Evolutionary conservation across 257 asterid species (phyloP), one percentile per base, ranked within the genome.

Genomic region (Primulina huaijiensis): DNA sequence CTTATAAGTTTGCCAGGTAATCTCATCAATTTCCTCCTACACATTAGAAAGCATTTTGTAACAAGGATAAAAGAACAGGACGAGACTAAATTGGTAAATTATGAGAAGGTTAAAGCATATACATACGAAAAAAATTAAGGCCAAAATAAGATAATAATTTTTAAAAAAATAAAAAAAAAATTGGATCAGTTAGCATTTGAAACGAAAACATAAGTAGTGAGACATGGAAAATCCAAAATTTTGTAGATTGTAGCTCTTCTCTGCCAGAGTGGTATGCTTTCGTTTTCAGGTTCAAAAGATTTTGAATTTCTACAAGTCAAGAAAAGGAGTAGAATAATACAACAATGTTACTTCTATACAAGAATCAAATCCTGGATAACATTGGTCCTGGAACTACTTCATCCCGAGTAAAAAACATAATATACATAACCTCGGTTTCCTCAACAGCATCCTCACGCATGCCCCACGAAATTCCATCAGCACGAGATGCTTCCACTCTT

Each of bases 381-480:
- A 56, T 27, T 37, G 29, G 20, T 67, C 57, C 72, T 46, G 68
- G n/a, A 50, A 74, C 33, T 59, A 72, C 7, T 46, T 59, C 23
- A 52, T 59, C 63, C 67, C 11, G 64, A 50, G 71, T 7, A 30
- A 72, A 62, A 69, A 38, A 52, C 17, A 23, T 64, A 61, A 9
- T 55, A 67, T n/a, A 67, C 88, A 68, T 62, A 93, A 38, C 97
- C 96, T 93, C 99, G 43, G 65, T 79, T 79, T 90, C 97, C 91
- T 93, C 97, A 50, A 87, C 77, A 76, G 99, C 99, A 80, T 93
- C 99, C 79, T 93, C 99, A 8, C 79, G 72, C 99, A 93, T 86
- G 72, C 99, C 99, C 99, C 99, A 93, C 31, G 99, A 93, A 79
- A 90, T 80, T 35, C 99, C 99, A 79, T 89, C 96, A 27, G 97